phyloP scores from a whole-genome alignment of 371 early-diverging fungal genomes.

The Lichtheimia ramosa region DNA sequence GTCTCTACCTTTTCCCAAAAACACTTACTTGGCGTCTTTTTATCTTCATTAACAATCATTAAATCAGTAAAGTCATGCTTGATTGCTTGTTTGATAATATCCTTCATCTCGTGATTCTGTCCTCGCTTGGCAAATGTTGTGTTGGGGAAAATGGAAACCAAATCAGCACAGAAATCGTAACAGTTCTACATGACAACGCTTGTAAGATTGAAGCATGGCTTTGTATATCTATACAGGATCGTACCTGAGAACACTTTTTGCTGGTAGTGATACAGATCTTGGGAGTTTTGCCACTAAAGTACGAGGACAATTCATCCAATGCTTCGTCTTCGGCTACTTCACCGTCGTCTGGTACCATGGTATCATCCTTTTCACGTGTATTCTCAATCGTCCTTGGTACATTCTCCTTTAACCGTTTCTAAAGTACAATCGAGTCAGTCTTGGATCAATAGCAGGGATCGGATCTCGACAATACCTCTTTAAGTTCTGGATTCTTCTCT shows the following conservation, averaged over 20 bases:
- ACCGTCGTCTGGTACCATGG: constrained; percentile 80
- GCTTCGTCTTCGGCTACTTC: constrained; percentile 89
- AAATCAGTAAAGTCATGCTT: constrained; percentile 92
- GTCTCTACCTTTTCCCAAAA: not conserved
- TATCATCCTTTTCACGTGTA: constrained; percentile 92
- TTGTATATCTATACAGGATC: not conserved
- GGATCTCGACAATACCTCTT: constrained; percentile 54
- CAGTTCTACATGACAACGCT: constrained; percentile 31
- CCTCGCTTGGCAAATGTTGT: constrained; percentile 89
- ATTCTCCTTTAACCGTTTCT: constrained; percentile 88
- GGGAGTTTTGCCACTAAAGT: constrained; percentile 86
- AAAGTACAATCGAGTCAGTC: not conserved
- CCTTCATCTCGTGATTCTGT: constrained; percentile 82
- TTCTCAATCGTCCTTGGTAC: constrained; percentile 93
- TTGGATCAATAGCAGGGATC: not conserved
- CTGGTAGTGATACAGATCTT: constrained; percentile 96
- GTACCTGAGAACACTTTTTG: constrained; percentile 56
- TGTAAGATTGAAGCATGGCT: not conserved
- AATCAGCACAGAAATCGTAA: constrained; percentile 88
- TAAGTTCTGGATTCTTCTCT: constrained; percentile 82
- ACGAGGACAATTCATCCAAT: constrained; percentile 90
- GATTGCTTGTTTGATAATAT: constrained; percentile 87
- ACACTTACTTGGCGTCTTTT: constrained; percentile 80
- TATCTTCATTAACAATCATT: constrained; percentile 91
- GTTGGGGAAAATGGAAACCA: constrained; percentile 89